Evolutionary conservation across 1,284 basidiomycete genomes (phyloP), one percentile per base, ranked within the genome.

Genomic region (Trichosporon sp.): DNA sequence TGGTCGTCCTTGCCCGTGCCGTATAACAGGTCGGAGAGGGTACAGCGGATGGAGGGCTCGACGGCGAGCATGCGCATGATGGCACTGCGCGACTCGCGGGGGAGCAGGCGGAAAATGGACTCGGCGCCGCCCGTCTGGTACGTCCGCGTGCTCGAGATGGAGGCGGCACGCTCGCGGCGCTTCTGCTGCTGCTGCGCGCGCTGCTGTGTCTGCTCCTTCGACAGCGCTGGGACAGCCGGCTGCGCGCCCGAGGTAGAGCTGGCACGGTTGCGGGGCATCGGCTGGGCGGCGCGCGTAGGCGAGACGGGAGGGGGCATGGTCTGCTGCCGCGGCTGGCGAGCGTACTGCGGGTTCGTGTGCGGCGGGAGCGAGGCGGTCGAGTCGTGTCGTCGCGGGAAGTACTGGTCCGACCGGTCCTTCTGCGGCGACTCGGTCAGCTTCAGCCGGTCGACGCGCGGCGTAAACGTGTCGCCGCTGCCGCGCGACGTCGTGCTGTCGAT

Each of bases 21-120:
- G 73, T 90, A 88, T 62, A 98, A 83, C 56, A 99, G 81, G 75
- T 97, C 93, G n/a, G 91, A 90, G 61, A 99, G 85, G 27, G 96
- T 98, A 78, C 92, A 96, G 36, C 96, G 88, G 61, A 89, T 86
- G 9, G 85, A 83, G 1, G 95, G 92, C 77, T 98, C 94, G 61
- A 98, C 86, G 66, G 88, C 89, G 72, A 99, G 85, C 96, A 99
- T 99, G 61, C 95, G 87, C 66, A 92, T 89, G 61, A 99, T 84
- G 10, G 91, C 92, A 14, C 88, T 85, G 46, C 94, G 86, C 16
- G 91, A 89, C 81, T 98, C 95, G 65, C 95, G 89, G 5, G 95
- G 95, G 21, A 99, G 84, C 6, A 99, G 84, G n/a, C 94, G 87
- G 85, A 99, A 99, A 76, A 99, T 96, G 32, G 91, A 94, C 80